Evolutionary conservation across 352 stramenopile species (phyloP).

Genomic region (Globisporangium splendens): DNA sequence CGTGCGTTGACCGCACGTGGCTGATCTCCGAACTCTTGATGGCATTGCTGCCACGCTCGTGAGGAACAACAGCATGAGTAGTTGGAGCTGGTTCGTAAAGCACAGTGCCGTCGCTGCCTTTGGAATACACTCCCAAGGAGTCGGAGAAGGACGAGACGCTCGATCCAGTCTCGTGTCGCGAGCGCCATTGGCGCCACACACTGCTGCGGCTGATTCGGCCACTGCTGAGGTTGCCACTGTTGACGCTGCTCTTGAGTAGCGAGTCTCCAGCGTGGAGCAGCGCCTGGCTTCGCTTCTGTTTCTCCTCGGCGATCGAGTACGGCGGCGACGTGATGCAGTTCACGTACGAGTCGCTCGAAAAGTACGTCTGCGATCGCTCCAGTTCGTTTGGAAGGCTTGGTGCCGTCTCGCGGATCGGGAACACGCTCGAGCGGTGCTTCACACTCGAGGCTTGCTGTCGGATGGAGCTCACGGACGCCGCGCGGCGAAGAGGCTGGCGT

Average conservation of each 20-base stretch:
- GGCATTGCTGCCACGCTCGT: background rate
- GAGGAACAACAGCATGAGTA: no score
- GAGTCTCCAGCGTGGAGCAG: no score
- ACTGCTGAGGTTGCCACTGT: background rate
- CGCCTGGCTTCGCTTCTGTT: background rate
- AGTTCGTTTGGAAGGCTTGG: slow-evolving; percentile 12
- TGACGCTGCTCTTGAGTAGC: background rate
- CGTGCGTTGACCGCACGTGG: background rate
- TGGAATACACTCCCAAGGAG: background rate
- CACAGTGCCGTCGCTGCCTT: slow-evolving; percentile 15
- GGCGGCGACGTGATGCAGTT: slow-evolving; percentile 12
- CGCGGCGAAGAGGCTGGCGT: slow-evolving; percentile 10
- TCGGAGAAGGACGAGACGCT: no score
- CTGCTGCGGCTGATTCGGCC: slow-evolving; percentile 1
- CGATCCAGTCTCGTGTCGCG: background rate
- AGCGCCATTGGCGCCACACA: background rate
- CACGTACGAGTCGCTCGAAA: slow-evolving; percentile 13
- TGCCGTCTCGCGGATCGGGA: slow-evolving; percentile 11
- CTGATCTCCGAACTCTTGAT: background rate
- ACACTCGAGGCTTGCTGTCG: background rate
- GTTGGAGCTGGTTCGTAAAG: slow-evolving; percentile 6
- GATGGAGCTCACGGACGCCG: slow-evolving; percentile 5
- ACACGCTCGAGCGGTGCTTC: slow-evolving; percentile 7
- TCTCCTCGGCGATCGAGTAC: background rate
- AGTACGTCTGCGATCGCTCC: slow-evolving; percentile 8